Evolutionary conservation across 352 stramenopile species (phyloP).

Genomic region (Globisporangium abappressorium): DNA sequence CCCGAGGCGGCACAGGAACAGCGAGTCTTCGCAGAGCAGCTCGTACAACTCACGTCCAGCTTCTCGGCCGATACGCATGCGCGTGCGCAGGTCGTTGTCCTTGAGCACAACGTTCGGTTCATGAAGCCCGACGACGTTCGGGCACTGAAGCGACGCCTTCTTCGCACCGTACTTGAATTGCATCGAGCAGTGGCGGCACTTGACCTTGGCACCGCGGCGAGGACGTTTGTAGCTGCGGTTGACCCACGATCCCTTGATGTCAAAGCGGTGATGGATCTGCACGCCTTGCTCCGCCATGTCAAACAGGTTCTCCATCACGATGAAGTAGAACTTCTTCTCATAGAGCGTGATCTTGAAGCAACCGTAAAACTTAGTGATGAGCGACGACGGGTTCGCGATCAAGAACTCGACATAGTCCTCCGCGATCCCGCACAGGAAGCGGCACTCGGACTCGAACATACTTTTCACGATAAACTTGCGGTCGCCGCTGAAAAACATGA

Average conservation of each 20-base stretch:
- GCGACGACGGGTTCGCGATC: conserved; percentile 58
- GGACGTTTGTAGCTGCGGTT: conserved; percentile 83
- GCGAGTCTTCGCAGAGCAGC: conserved; percentile 65
- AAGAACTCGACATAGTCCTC: conserved; percentile 87
- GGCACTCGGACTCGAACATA: conserved; percentile 76
- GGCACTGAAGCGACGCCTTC: conserved; percentile 65
- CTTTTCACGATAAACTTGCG: conserved; percentile 91
- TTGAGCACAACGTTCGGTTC: conserved; percentile 87
- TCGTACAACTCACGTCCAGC: conserved; percentile 62
- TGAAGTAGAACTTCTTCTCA: conserved; percentile 89
- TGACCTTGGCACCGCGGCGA: conserved; percentile 69
- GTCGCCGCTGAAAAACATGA: conserved; percentile 91
- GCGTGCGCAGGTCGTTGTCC: conserved; percentile 80
- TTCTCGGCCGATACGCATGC: conserved; percentile 69
- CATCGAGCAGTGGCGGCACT: conserved; percentile 85
- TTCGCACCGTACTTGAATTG: conserved; percentile 78
- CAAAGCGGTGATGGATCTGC: conserved; percentile 84
- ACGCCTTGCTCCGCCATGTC: conserved; percentile 57
- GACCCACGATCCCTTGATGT: conserved; percentile 92
- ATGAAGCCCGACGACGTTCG: conserved; percentile 75
- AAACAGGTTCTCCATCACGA: conserved; percentile 93
- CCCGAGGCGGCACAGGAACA: conserved; percentile 68
- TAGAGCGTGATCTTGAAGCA: conserved; percentile 90
- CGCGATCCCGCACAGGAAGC: conserved; percentile 82
- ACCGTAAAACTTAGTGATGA: conserved; percentile 89